phyloP scores from a whole-genome alignment of 1,284 basidiomycete species.

The Tausonia pullulans region DNA sequence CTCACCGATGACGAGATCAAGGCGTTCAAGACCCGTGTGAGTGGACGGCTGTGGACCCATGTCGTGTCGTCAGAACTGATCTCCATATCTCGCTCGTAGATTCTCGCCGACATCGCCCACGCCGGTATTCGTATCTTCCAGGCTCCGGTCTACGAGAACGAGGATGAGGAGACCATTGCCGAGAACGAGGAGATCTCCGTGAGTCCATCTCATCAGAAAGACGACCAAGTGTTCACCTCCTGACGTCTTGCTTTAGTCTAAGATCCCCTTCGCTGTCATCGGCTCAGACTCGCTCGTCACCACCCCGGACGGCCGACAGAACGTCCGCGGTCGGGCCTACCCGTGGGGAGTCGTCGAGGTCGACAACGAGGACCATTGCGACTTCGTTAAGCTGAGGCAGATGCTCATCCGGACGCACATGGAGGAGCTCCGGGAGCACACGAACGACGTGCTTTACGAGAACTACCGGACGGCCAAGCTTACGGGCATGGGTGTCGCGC shows the following conservation, averaged over 20 bases:
- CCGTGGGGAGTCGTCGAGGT: slow-evolving; percentile 98
- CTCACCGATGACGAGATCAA: slow-evolving; percentile 88
- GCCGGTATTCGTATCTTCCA: slow-evolving; percentile 95
- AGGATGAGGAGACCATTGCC: slow-evolving; percentile 90
- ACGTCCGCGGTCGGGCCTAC: slow-evolving; percentile 68
- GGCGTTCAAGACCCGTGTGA: slow-evolving; percentile 80
- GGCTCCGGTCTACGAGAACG: slow-evolving; percentile 87
- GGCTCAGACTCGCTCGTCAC: slow-evolving; percentile 74
- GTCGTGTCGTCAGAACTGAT: not conserved
- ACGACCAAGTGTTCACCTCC: not conserved
- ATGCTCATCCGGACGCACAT: slow-evolving; percentile 97
- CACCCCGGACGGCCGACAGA: slow-evolving; percentile 38
- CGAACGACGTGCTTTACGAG: slow-evolving; percentile 86
- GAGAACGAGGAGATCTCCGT: slow-evolving; percentile 88
- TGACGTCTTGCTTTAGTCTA: slow-evolving; percentile 43
- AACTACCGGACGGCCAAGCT: slow-evolving; percentile 93
- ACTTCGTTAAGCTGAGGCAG: slow-evolving; percentile 95
- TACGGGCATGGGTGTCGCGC: slow-evolving; percentile 85
- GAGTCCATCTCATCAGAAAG: slow-evolving; percentile 20
- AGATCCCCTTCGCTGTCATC: slow-evolving; percentile 94
- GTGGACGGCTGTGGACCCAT: slow-evolving; percentile 22
- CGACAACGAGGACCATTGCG: slow-evolving; percentile 94
- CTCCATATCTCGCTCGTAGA: slow-evolving; percentile 38
- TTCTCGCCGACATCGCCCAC: slow-evolving; percentile 78
- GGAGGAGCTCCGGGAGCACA: slow-evolving; percentile 93